phyloP scores from a whole-genome alignment of 1,284 basidiomycete species.

The Fomitopsis betulina region DNA sequence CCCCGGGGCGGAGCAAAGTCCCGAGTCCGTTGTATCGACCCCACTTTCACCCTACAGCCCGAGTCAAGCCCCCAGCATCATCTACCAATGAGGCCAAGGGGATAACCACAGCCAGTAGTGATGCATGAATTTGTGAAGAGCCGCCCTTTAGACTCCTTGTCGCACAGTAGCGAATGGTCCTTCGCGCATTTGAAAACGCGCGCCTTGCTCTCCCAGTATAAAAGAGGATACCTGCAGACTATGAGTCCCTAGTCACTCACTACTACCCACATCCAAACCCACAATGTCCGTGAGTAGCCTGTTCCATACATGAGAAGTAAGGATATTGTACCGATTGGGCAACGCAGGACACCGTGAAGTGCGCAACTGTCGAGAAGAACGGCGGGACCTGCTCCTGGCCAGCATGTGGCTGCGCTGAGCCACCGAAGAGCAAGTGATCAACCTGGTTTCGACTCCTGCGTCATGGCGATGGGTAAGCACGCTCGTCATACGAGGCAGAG shows the following conservation, averaged over 20 bases:
- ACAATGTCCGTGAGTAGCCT: slow-evolving; percentile 3
- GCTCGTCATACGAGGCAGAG: neutral
- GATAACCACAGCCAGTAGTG: neutral
- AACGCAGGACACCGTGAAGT: slow-evolving; percentile 3
- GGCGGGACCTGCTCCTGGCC: slow-evolving; percentile 6
- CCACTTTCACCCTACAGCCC: neutral
- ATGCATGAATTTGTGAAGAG: neutral
- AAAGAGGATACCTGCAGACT: neutral
- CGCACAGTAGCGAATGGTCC: neutral
- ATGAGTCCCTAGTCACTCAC: neutral
- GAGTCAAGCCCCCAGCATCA: neutral
- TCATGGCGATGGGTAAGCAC: neutral
- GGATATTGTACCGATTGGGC: neutral
- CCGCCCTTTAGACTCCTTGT: neutral
- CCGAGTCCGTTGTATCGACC: neutral
- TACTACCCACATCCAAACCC: neutral
- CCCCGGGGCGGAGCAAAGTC: neutral
- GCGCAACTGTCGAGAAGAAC: slow-evolving; percentile 5
- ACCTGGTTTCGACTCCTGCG: neutral
- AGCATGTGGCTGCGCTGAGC: slow-evolving; percentile 5
- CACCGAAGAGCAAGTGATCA: slow-evolving; percentile 6
- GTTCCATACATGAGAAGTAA: too few relatives aligned
- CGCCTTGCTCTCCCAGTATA: neutral
- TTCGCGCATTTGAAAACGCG: neutral
- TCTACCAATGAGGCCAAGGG: neutral